Evolutionary conservation across 257 asterid genomes (phyloP).

Genomic region (Solanum paucissectum): DNA sequence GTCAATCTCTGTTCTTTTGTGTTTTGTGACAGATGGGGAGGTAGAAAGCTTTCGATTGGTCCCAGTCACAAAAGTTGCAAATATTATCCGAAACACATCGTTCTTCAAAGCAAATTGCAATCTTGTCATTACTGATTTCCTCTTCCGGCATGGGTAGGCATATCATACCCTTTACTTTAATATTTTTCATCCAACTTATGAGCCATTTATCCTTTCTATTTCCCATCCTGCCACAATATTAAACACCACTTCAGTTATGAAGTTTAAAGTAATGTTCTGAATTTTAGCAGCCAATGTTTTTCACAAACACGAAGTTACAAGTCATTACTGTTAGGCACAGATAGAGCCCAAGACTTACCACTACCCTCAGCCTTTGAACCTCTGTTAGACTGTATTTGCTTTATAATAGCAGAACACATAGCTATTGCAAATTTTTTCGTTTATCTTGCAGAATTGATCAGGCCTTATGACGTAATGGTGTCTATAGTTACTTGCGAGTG

Average conservation of each 20-base stretch:
- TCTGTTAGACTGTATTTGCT: background rate
- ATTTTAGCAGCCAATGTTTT: background rate
- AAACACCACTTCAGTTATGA: background rate
- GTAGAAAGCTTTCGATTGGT: constrained; percentile 80
- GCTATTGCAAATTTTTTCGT: no score
- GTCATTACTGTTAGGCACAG: no score
- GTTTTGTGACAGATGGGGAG: constrained; percentile 65
- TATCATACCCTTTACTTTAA: background rate
- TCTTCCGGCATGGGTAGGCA: constrained; percentile 85
- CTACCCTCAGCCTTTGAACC: no score
- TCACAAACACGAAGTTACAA: background rate
- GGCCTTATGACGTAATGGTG: no score
- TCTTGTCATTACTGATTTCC: constrained; percentile 80
- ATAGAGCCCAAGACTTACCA: no score
- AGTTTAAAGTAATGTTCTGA: background rate
- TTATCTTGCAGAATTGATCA: no score
- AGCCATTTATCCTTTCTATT: background rate
- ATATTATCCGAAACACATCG: constrained; percentile 39
- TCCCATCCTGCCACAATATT: background rate
- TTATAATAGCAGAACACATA: no score
- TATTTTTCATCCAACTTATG: background rate
- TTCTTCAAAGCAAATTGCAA: constrained; percentile 73
- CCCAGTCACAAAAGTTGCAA: constrained; percentile 55
- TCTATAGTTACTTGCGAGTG: no score
- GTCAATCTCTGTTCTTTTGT: background rate